A percentile compares a stretch with the other conserved stretches of the same genome.
phyloP scores from a whole-genome alignment of 768 basidiomycete genomes.

The Tylopilus plumbeoviolaceoides region DNA sequence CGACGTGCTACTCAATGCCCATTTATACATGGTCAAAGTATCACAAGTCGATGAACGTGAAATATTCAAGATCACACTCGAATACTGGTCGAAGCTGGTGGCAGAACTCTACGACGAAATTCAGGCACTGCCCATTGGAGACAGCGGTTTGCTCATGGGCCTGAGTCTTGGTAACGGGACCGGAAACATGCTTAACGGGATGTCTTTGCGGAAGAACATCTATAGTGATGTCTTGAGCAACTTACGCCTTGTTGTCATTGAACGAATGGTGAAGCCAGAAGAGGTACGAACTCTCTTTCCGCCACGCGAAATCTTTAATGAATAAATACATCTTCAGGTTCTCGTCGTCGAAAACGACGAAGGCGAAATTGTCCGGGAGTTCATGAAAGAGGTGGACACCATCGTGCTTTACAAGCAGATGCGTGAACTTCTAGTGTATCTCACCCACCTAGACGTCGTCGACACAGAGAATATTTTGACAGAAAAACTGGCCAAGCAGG shows the following conservation, averaged over 20 bases:
- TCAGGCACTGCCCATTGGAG: slow-evolving; percentile 84
- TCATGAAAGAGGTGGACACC: slow-evolving; percentile 98
- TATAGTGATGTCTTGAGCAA: slow-evolving; percentile 95
- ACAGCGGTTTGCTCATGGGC: slow-evolving; percentile 83
- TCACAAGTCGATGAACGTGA: slow-evolving; percentile 98
- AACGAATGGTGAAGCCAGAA: slow-evolving; percentile 99
- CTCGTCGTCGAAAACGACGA: slow-evolving; percentile 99
- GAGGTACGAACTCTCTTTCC: slow-evolving; percentile 55
- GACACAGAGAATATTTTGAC: slow-evolving; percentile 98
- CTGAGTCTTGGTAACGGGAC: slow-evolving; percentile 70
- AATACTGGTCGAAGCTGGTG: slow-evolving; percentile 96
- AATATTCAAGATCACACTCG: slow-evolving; percentile 98
- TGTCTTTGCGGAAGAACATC: slow-evolving; percentile 87
- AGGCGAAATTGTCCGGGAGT: slow-evolving; percentile 98
- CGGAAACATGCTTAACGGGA: slow-evolving; percentile 67
- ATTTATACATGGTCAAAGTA: slow-evolving; percentile 97
- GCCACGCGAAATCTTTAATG: slow-evolving; percentile 5
- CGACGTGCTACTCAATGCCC: slow-evolving; percentile 92
- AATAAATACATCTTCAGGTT: slow-evolving; percentile 49
- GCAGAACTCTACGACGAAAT: slow-evolving; percentile 97
- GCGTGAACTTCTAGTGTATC: slow-evolving; percentile 95
- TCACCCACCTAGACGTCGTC: slow-evolving; percentile 92
- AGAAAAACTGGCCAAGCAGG: slow-evolving; percentile 96
- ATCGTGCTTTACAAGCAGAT: slow-evolving; percentile 99
- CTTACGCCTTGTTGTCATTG: slow-evolving; percentile 91